Evolutionary conservation across 2,329 filamentous ascomycete species (phyloP).

Genomic region (Aureobasidium sp.): DNA sequence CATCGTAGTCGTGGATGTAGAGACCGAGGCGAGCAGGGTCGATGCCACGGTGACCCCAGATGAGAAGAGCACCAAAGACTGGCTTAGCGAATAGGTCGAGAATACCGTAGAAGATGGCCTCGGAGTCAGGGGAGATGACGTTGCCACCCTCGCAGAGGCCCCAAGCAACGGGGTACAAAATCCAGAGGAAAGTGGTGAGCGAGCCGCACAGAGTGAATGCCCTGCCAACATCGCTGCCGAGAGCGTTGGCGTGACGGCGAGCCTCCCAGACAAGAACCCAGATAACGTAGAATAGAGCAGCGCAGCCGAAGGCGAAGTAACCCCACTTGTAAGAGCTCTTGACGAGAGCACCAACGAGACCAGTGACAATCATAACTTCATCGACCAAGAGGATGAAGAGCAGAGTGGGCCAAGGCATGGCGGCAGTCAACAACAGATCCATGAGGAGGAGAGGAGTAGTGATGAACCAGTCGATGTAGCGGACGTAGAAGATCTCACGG

Average conservation of each 20-base stretch:
- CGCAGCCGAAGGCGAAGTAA: constrained; percentile 50
- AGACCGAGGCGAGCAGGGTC: constrained; percentile 49
- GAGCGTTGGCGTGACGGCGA: constrained; percentile 44
- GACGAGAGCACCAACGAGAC: constrained; percentile 57
- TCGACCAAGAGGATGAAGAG: constrained; percentile 54
- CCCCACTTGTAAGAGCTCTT: constrained; percentile 58
- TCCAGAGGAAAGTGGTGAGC: constrained; percentile 53
- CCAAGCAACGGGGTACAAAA: constrained; percentile 57
- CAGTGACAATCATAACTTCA: constrained; percentile 58
- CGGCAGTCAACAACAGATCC: constrained; percentile 55
- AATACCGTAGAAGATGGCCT: constrained; percentile 60
- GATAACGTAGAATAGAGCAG: constrained; percentile 48
- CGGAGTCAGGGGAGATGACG: constrained; percentile 55
- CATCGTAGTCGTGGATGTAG: constrained; percentile 38
- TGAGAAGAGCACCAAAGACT: constrained; percentile 50
- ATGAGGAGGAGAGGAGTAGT: constrained; percentile 57
- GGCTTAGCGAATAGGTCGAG: constrained; percentile 59
- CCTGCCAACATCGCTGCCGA: constrained; percentile 46
- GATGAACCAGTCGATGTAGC: constrained; percentile 57
- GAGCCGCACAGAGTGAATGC: constrained; percentile 49
- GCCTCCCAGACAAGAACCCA: constrained; percentile 51
- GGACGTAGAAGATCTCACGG: constrained; percentile 58
- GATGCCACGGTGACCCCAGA: constrained; percentile 56
- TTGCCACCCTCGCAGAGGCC: constrained; percentile 57
- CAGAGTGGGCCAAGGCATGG: constrained; percentile 56